These are phyloP conservation scores for Rhipidocladum racemiflorum DNA, from an alignment of 176 grass and related monocot genomes.

Conservation along the genomic window DNA sequence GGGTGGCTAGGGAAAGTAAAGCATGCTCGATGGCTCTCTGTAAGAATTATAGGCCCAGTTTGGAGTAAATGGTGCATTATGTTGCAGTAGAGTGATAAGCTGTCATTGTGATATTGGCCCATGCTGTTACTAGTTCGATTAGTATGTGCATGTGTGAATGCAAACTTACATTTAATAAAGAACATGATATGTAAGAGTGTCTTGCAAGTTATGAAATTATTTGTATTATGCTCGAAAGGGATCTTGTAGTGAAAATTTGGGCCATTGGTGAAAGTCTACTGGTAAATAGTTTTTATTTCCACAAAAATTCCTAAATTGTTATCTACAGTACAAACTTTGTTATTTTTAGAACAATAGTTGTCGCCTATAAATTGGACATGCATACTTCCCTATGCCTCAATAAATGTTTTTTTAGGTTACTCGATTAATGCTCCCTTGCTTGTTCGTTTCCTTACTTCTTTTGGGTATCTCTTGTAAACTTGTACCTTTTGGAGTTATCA, in stretches of 20 bases:
- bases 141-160: constrained; percentile 24
- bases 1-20: background rate
- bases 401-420: background rate
- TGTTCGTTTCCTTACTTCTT: background rate
- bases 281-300: background rate
- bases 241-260: background rate
- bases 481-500: background rate
- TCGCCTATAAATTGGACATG: constrained; percentile 2
- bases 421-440: background rate
- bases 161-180: constrained; percentile 35
- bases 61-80: background rate
- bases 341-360: background rate
- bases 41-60: background rate
- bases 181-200: constrained; percentile 6
- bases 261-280: background rate
- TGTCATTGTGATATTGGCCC: constrained; percentile 26
- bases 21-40: background rate
- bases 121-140: background rate
- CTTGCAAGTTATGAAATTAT: constrained; percentile 32
- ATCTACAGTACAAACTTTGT: background rate
- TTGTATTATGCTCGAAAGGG: constrained; percentile 26
- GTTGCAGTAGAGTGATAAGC: background rate
- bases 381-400: background rate
- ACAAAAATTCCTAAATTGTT: background rate
- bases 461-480: background rate